Base-by-base conservation (phyloP, 148 eudicot genomes). In the Rhododendron griersonianum region DNA sequence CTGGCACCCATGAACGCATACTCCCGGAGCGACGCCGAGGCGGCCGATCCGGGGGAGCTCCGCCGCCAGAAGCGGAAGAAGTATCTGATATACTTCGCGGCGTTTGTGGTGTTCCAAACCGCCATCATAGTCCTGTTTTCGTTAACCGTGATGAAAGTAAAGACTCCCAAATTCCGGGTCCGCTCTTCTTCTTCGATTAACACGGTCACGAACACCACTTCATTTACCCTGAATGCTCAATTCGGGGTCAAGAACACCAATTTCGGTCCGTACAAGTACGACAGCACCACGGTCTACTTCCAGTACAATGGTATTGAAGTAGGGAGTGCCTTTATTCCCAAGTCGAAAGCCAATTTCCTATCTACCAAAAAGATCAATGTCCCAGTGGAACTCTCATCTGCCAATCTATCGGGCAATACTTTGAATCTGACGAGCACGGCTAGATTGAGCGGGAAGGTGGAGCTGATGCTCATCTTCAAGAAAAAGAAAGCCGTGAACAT, bases 181-280 rank as follows among this genome's bases (percentile, higher is more conserved):
- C 73, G 5, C 1, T 82, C 84, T 3, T 28, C 76, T 11, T 9
- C 83, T 4, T 33, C 33, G 0, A 35, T 82, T 2, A 16, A 18
- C 8, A 61, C 7, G 18, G 30, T 30, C 30, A 30, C 30, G 30
- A 30, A 30, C 30, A 0, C 30, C 48, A 2, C 86, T 11, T 78
- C 85, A 0, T 88, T 85, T n/a, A 11, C 44, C 84, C 25, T 83
- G 13, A 65, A 11, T 4, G 81, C 81, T 51, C 78, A 86, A 57
- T 65, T 88, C 25, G 63, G 48, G 11, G 53, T 88, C 45, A 88
- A 83, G 84, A 88, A 88, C 55, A 50, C 86, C 45, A 84, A 74
- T 13, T 84, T 73, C 30, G 86, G 86, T 3, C 86, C 61, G 3
- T 84, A 71, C 30, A 74, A 84, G 41, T 84, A n/a, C 65, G 48